phyloP scores from a whole-genome alignment of 768 basidiomycete genomes.

The Mycena olivaceomarginata region DNA sequence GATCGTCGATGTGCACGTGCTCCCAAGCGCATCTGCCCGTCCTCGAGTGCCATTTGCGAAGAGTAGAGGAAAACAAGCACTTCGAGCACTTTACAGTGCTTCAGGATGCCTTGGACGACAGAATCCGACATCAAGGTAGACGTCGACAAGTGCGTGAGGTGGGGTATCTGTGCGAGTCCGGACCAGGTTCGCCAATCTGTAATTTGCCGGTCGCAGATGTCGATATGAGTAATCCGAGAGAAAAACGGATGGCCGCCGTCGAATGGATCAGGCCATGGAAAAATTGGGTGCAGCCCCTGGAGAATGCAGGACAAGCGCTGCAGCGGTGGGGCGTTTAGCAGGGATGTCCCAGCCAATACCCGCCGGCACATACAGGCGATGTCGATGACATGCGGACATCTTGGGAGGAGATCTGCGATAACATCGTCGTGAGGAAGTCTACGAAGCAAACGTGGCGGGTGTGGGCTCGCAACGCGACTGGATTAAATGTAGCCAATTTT shows the following conservation, averaged over 20 bases:
- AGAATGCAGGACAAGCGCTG: background rate
- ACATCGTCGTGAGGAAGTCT: background rate
- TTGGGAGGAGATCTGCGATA: background rate
- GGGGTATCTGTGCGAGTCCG: background rate
- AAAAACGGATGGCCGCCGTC: background rate
- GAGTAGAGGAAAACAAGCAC: background rate
- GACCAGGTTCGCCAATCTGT: constrained; percentile 3
- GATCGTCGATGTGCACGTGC: background rate
- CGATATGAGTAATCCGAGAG: background rate
- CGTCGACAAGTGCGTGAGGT: background rate
- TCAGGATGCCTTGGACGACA: background rate
- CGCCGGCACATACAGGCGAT: background rate
- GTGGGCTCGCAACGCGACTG: background rate
- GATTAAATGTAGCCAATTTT: background rate
- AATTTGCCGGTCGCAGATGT: background rate
- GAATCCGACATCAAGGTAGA: background rate
- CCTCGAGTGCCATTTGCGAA: background rate
- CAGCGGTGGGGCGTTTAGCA: background rate
- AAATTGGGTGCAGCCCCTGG: background rate
- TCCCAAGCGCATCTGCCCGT: no score
- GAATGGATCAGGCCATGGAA: constrained; percentile 3
- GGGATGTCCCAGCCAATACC: background rate
- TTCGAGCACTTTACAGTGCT: background rate
- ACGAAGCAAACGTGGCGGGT: background rate
- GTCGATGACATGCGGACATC: background rate